Base-by-base conservation (phyloP, 768 basidiomycete species). In the Xanthoconium stramineum region DNA sequence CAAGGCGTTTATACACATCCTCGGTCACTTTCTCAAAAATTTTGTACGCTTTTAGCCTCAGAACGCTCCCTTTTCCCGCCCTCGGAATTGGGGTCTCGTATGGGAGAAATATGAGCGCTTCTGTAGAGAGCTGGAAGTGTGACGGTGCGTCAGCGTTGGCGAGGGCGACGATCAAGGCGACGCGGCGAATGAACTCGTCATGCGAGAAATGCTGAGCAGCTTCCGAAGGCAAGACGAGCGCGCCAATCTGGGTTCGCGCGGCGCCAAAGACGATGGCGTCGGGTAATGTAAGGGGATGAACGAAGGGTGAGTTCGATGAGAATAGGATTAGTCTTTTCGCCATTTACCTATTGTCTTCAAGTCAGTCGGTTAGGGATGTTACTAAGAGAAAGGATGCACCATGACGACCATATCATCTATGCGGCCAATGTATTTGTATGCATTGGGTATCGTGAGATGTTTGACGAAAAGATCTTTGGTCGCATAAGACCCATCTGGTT, bases 251-350 rank as follows among this genome's bases (percentile, higher is more conserved):
- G 9, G 80, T 74, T 29, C 76, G 67, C 11, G 70, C 76, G 15
- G 76, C 72, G 12, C 82, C 83, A 40, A 84, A 83, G 50, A 84
- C 76, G 59, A 83, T 76, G 32, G 78, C 81, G 51, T 84, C 82
- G 0, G 0, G 72, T 66, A 17, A 83, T 74, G 49, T 75, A 74
- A 2, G 79, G 75, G 5, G 69, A 69, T 3, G 80, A 80, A 19
- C 78, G 78, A 52, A 83, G 76, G 12, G 33, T 35, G 33, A 35
- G 33, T 35, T 35, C 33, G 5, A 35, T 35, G 9, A 6, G 33
- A 2, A 35, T 12, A 12, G 33, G 33, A 6, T 35, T 35, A 1
- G 33, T 35, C 33, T 35, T 83, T 67, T 83, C 82, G 8, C 83
- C 80, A 12, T 68, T 68, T 2, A 70, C 61, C 67, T 68, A n/a